These are phyloP conservation scores for Anthracocystis panici-leucophaei DNA, from an alignment of 1,284 basidiomycete species.

Conservation along the genomic window DNA sequence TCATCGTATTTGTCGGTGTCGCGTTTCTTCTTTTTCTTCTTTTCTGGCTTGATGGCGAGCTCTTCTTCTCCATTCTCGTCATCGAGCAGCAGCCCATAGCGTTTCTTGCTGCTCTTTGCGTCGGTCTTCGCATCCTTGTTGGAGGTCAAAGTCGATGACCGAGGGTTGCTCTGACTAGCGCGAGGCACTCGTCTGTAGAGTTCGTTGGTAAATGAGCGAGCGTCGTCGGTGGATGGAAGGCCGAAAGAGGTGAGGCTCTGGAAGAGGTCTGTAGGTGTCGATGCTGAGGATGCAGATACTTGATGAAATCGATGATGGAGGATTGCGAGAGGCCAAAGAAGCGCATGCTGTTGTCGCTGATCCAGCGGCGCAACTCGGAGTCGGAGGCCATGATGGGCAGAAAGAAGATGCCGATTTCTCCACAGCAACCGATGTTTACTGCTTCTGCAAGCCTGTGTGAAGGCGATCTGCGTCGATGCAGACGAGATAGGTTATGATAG, in stretches of 20 bases:
- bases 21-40: constrained; percentile 74
- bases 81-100: constrained; percentile 58
- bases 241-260: constrained; percentile 80
- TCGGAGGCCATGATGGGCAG: constrained; percentile 17
- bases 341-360: constrained; percentile 60
- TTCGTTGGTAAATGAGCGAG: constrained; percentile 82
- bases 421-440: background rate
- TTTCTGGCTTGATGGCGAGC: constrained; percentile 61
- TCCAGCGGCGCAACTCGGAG: constrained; percentile 59
- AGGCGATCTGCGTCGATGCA: no score
- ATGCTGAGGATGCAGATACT: constrained; percentile 78
- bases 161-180: constrained; percentile 75
- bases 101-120: constrained; percentile 44
- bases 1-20: constrained; percentile 80
- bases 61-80: constrained; percentile 52
- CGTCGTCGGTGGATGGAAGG: constrained; percentile 81
- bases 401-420: background rate
- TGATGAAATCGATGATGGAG: constrained; percentile 61
- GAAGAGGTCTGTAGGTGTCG: constrained; percentile 83
- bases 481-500: background rate
- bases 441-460: no score
- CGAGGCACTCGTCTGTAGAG: constrained; percentile 81
- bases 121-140: background rate
- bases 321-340: constrained; percentile 65
- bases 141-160: constrained; percentile 68